Evolutionary conservation across 305 asterid genomes (phyloP).

Genomic region (Solanum hybrid): DNA sequence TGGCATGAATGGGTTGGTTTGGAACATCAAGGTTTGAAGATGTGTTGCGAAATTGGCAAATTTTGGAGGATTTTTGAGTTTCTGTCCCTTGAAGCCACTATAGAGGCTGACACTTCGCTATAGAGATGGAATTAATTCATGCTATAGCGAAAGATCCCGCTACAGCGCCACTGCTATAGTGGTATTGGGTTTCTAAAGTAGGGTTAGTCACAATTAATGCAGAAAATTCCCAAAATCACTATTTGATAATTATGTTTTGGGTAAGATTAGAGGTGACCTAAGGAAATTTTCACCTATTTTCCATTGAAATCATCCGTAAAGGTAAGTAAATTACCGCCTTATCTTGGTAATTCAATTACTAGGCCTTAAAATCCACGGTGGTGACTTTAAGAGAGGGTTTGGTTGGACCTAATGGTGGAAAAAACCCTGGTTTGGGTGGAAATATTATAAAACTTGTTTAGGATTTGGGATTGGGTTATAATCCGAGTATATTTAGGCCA

Average conservation of each 20-base stretch:
- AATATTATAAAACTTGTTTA: too few species aligned
- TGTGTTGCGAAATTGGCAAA: not conserved
- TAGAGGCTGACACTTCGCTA: not conserved
- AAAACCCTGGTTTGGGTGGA: not conserved
- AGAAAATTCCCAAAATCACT: too few species aligned
- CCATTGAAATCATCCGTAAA: not conserved
- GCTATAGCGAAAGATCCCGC: not conserved
- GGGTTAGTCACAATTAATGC: not conserved
- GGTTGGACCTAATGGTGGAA: not conserved
- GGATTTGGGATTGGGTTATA: not conserved
- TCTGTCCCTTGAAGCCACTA: not conserved
- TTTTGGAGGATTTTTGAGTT: not conserved
- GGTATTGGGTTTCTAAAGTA: too few species aligned
- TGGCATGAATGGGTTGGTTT: not conserved
- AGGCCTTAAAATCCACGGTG: not conserved
- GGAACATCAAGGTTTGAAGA: not conserved
- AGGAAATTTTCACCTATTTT: not conserved
- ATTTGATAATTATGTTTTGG: not conserved
- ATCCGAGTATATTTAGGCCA: too few species aligned
- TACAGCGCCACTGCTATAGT: not conserved
- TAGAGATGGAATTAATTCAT: not conserved
- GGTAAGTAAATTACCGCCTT: not conserved
- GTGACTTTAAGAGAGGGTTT: not conserved
- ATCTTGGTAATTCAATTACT: not conserved
- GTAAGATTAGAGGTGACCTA: not conserved